Evolutionary conservation across 306 rosid genomes (phyloP).

Genomic region (Prunus fruticosa): DNA sequence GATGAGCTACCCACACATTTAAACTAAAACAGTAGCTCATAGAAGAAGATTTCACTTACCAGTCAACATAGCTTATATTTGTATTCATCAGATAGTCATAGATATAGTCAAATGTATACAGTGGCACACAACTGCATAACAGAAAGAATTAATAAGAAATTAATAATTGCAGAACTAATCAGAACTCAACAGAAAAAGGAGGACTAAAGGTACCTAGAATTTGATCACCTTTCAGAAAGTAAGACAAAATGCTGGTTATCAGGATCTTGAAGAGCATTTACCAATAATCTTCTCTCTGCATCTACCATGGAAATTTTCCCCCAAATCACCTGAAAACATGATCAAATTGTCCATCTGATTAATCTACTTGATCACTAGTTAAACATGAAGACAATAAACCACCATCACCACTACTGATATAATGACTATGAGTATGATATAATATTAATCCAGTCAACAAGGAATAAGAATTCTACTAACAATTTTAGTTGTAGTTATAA

Average conservation of each 20-base stretch:
- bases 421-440: background rate
- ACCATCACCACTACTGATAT: background rate
- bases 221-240: slow-evolving; percentile 87
- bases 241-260: slow-evolving; percentile 90
- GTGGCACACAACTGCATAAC: slow-evolving; percentile 86
- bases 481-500: background rate
- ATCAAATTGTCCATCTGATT: slow-evolving; percentile 16
- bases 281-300: slow-evolving; percentile 92
- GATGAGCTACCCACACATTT: background rate
- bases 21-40: slow-evolving; percentile 2
- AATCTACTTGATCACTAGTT: background rate
- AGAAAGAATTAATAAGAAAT: slow-evolving; percentile 28
- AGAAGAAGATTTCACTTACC: slow-evolving; percentile 47
- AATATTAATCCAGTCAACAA: too few species aligned
- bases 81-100: slow-evolving; percentile 73
- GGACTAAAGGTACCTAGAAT: slow-evolving; percentile 21
- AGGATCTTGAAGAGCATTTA: slow-evolving; percentile 84
- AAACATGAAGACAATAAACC: background rate
- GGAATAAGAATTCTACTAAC: background rate
- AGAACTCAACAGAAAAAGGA: slow-evolving; percentile 15
- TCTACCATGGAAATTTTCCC: slow-evolving; percentile 98
- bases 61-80: slow-evolving; percentile 90
- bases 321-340: slow-evolving; percentile 83
- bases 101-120: slow-evolving; percentile 77
- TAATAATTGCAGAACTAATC: slow-evolving; percentile 26